Evolutionary conservation across 495 filamentous ascomycete species (phyloP), one percentile per base, ranked within the genome.

Genomic region (Penicillium malachiteum): DNA sequence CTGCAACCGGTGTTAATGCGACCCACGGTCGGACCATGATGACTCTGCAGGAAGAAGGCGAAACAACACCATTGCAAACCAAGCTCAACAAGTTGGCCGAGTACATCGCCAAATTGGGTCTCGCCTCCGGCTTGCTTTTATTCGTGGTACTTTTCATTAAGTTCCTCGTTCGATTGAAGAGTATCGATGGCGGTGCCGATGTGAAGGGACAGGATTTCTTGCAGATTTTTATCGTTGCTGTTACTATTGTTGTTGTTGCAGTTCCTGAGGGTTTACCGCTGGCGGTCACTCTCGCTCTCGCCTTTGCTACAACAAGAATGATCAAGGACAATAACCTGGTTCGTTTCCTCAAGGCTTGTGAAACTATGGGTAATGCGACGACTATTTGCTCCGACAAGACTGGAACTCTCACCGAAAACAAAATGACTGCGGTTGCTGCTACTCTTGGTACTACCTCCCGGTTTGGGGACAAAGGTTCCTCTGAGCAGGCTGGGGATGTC

Each of bases 281-380:
- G 37, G 93, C 93, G 47, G 93, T 97, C 11, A 97, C 93, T 1
- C 78, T 97, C 45, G 93, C 93, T 42, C 80, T 97, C 18, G 93
- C 93, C 38, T 97, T 96, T 70, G 93, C 93, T 16, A 97, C 93
- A 1, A 96, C 87, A 17, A 80, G 91, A 26, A 97, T 97, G 93
- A 76, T 96, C 43, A 94, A 89, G 69, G 93, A 97, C 62, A 93
- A 96, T 72, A 97, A 97, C 58, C 71, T 97, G 46, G 93, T 97
- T 48, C 89, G 93, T 30, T 82, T 93, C 52, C 78, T 97, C 38
- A 87, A 91, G 62, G 92, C 93, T 42, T 97, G 93, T 70, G 93
- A 97, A 70, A 95, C 93, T n/a, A 97, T 97, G 93, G 93, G 93
- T 18, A 96, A 96, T 70, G 93, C 93, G 5, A 96, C 92, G 0